Evolutionary conservation across 139 green algal species (phyloP).

Genomic region (Chlamydomonas sp.): DNA sequence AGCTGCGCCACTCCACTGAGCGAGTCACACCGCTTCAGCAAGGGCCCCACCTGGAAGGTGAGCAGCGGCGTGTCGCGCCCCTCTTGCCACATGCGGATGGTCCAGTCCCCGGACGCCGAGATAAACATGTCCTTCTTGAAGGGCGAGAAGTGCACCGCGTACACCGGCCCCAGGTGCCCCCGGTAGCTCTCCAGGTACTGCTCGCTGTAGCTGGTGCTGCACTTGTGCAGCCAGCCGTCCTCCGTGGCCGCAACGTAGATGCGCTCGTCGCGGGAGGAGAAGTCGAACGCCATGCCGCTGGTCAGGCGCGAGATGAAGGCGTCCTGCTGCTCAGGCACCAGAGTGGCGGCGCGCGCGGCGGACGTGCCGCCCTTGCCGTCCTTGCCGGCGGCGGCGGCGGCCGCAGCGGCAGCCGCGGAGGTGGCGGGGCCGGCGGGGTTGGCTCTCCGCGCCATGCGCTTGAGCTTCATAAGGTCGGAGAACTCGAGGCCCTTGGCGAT

Average conservation of each 20-base stretch:
- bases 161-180: conserved; percentile 86
- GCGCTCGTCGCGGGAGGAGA: conserved; percentile 71
- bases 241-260: conserved; percentile 86
- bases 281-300: conserved; percentile 88
- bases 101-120: conserved; percentile 81
- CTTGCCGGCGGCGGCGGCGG: conserved; percentile 9
- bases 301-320: conserved; percentile 83
- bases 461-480: conserved; percentile 86
- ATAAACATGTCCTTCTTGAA: conserved; percentile 82
- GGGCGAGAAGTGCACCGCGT: conserved; percentile 79
- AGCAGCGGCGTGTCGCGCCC: conserved; percentile 64
- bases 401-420: conserved; percentile 1
- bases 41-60: conserved; percentile 66
- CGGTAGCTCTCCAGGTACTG: conserved; percentile 84
- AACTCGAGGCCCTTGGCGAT: conserved; percentile 85
- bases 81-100: conserved; percentile 81
- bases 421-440: not conserved
- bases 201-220: conserved; percentile 84
- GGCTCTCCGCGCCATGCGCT: conserved; percentile 61
- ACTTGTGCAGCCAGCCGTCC: conserved; percentile 89
- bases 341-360: not conserved
- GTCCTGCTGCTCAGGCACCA: conserved; percentile 50
- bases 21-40: too few species aligned
- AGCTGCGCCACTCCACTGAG: too few species aligned
- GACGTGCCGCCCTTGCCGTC: conserved; percentile 6